Percentiles rank a stretch among this genome's conserved stretches.
phyloP scores from a whole-genome alignment of 208 protist genomes.

The Leishmania lainsoni region DNA sequence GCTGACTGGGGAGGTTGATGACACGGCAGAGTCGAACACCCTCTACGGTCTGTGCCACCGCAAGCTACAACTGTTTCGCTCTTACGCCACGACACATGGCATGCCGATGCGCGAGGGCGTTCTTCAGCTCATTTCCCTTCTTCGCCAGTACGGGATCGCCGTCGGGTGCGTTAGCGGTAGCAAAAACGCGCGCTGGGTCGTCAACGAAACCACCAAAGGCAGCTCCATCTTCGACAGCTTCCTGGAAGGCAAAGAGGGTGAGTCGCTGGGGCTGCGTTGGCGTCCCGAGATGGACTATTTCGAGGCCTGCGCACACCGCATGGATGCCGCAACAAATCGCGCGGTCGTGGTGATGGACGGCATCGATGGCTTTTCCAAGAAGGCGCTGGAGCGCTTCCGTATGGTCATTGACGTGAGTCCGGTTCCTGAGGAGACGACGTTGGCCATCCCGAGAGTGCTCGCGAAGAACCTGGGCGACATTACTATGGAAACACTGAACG shows the following conservation, averaged over 20 bases:
- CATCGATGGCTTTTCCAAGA: slow-evolving; percentile 81
- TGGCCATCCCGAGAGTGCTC: slow-evolving; percentile 44
- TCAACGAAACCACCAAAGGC: slow-evolving; percentile 65
- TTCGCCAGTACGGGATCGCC: slow-evolving; percentile 74
- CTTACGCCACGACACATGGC: slow-evolving; percentile 46
- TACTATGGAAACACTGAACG: slow-evolving; percentile 60
- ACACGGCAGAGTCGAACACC: slow-evolving; percentile 55
- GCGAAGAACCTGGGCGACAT: slow-evolving; percentile 52
- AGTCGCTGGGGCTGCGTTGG: slow-evolving; percentile 58
- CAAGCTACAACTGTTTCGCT: slow-evolving; percentile 75
- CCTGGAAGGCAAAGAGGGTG: slow-evolving; percentile 77
- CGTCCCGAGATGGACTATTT: slow-evolving; percentile 90
- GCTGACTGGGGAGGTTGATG: slow-evolving; percentile 43
- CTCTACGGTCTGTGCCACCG: slow-evolving; percentile 68
- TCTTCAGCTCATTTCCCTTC: slow-evolving; percentile 64
- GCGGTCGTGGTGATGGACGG: slow-evolving; percentile 84
- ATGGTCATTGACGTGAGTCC: slow-evolving; percentile 74
- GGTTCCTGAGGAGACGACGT: slow-evolving; percentile 41
- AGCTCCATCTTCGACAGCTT: slow-evolving; percentile 68
- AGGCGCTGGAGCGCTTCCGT: slow-evolving; percentile 74
- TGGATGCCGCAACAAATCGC: slow-evolving; percentile 59
- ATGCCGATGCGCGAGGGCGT: slow-evolving; percentile 59
- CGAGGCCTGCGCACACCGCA: slow-evolving; percentile 59
- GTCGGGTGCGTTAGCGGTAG: slow-evolving; percentile 87
- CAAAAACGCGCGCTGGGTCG: slow-evolving; percentile 79